Evolutionary conservation across 805 yeast genomes (phyloP).

Genomic region (Teunomyces aglyptinius): DNA sequence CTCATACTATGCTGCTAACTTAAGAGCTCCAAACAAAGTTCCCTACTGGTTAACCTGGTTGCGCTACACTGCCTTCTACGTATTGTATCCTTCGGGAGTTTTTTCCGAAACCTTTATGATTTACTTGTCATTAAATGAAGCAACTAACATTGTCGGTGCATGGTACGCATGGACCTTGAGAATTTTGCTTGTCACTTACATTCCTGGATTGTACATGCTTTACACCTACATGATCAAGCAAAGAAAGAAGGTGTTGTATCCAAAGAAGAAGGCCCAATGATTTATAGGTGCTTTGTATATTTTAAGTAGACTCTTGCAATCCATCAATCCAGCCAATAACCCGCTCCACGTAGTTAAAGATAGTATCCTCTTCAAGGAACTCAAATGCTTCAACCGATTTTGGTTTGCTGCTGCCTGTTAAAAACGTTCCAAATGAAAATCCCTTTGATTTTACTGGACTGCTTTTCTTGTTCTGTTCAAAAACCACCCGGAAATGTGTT

Average conservation of each 20-base stretch:
- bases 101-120: constrained; percentile 73
- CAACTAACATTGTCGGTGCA: constrained; percentile 49
- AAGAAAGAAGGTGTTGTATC: constrained; percentile 68
- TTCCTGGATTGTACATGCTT: constrained; percentile 84
- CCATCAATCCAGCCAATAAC: constrained; percentile 31
- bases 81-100: constrained; percentile 92
- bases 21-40: constrained; percentile 49
- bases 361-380: constrained; percentile 31
- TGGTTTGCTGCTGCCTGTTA: constrained; percentile 7
- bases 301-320: neutral
- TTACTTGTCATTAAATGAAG: constrained; percentile 67
- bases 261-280: constrained; percentile 11
- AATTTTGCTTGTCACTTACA: constrained; percentile 60
- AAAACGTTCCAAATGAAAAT: constrained; percentile 5
- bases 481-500: constrained; percentile 39
- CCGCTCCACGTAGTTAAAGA: constrained; percentile 29
- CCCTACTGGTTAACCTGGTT: constrained; percentile 62
- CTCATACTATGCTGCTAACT: constrained; percentile 75
- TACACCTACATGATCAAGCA: constrained; percentile 88
- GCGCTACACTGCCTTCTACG: constrained; percentile 79
- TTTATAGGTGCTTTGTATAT: neutral
- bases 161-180: constrained; percentile 57
- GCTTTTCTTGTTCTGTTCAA: constrained; percentile 25
- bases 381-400: constrained; percentile 15
- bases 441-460: constrained; percentile 11